These are phyloP conservation scores for Apiotrichum sp. DNA, from an alignment of 1,284 basidiomycete genomes.

Conservation along the genomic window DNA sequence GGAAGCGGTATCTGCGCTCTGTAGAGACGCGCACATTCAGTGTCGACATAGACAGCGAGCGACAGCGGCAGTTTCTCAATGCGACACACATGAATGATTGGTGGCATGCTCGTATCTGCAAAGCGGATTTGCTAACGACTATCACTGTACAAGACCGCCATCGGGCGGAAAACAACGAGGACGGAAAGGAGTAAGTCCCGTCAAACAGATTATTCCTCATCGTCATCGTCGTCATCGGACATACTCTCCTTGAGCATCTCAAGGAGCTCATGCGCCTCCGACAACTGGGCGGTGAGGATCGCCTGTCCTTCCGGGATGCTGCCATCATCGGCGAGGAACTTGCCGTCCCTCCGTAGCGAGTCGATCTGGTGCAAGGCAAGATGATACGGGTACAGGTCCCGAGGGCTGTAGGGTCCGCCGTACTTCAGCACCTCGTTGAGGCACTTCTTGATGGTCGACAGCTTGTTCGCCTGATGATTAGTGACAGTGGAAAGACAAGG, in stretches of 20 bases:
- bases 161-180: too few species aligned
- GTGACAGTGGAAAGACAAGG: slow-evolving; percentile 6
- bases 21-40: too few species aligned
- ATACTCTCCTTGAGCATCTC: slow-evolving; percentile 61
- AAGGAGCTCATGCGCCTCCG: slow-evolving; percentile 91
- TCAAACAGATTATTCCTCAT: slow-evolving; percentile 10
- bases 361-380: slow-evolving; percentile 94
- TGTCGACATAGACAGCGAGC: too few species aligned
- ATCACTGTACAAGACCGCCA: slow-evolving; percentile 2
- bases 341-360: slow-evolving; percentile 83
- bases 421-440: slow-evolving; percentile 96
- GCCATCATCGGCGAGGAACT: slow-evolving; percentile 68
- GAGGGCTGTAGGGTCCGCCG: slow-evolving; percentile 88
- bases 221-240: slow-evolving; percentile 42
- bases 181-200: too few species aligned
- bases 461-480: slow-evolving; percentile 70
- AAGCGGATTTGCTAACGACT: neutral
- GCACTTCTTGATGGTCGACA: slow-evolving; percentile 91
- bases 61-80: too few species aligned
- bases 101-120: neutral
- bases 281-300: slow-evolving; percentile 90
- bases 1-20: too few species aligned
- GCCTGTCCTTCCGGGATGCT: slow-evolving; percentile 90
- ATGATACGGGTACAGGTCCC: slow-evolving; percentile 96
- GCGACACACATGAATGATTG: neutral